Evolutionary conservation across 352 stramenopile species (phyloP).

Genomic region (Peronospora belbahrii): DNA sequence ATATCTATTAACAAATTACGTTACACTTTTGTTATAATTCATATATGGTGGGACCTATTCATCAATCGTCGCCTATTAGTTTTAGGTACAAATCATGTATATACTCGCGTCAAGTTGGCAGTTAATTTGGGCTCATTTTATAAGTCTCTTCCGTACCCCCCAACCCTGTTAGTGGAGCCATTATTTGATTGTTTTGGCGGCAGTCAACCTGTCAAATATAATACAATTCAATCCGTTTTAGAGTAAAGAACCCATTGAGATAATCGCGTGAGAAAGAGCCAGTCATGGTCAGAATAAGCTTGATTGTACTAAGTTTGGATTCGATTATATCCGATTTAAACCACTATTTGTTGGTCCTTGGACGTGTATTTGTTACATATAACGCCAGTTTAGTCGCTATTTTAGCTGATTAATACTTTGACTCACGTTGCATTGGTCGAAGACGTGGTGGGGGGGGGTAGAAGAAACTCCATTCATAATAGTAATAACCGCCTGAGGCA

Average conservation of each 20-base stretch:
- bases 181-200: too few species aligned
- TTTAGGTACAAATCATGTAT: too few species aligned
- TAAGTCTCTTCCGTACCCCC: not conserved
- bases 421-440: conserved; percentile 3
- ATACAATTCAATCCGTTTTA: conserved; percentile 12
- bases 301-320: not conserved
- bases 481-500: conserved; percentile 15
- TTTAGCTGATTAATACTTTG: conserved; percentile 2
- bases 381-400: not conserved
- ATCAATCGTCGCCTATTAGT: too few species aligned
- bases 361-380: conserved; percentile 1
- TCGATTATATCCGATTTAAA: not conserved
- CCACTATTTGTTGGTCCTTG: conserved; percentile 1
- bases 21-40: too few species aligned
- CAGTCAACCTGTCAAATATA: conserved; percentile 1
- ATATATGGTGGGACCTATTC: too few species aligned
- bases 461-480: conserved; percentile 21
- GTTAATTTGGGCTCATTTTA: too few species aligned
- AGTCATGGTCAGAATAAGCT: conserved; percentile 14
- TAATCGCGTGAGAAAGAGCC: conserved; percentile 11
- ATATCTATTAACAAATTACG: too few species aligned
- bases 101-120: too few species aligned
- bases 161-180: too few species aligned
- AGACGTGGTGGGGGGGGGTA: too few species aligned
- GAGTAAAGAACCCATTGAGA: conserved; percentile 6